Conservation (phyloP, 1,284 basidiomycete species). For the Peniophora sp. region DNA sequence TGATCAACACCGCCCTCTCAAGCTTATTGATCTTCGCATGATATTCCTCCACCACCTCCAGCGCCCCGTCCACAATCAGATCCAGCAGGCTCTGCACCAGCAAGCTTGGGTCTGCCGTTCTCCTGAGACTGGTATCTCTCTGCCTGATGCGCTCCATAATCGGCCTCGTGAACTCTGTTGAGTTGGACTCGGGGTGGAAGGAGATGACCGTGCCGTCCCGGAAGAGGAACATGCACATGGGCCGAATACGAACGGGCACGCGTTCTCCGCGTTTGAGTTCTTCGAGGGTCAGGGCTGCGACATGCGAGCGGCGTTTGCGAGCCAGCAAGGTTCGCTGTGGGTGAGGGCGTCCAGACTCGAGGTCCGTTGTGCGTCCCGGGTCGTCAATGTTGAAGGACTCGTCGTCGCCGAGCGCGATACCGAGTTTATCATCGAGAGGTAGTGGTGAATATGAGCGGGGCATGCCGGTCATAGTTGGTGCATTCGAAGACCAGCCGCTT, state of each 20-base stretch:
- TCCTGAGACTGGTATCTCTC: constrained; percentile 49
- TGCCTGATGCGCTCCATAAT: constrained; percentile 47
- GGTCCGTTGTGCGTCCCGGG: constrained; percentile 9
- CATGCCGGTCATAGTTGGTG: constrained; percentile 21
- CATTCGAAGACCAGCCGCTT: constrained; percentile 3
- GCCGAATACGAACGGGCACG: constrained; percentile 48
- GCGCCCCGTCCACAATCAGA: constrained; percentile 56
- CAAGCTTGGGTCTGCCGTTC: constrained; percentile 52
- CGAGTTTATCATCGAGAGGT: constrained; percentile 16
- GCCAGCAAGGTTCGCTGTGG: constrained; percentile 1
- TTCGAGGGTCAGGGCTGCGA: constrained; percentile 29
- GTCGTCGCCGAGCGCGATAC: constrained; percentile 14
- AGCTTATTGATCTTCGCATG: constrained; percentile 53
- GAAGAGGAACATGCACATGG: constrained; percentile 59
- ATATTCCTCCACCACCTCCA: constrained; percentile 63
- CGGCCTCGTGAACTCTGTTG: constrained; percentile 42
- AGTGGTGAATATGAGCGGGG: constrained; percentile 36
- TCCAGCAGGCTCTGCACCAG: constrained; percentile 58
- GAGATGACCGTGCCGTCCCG: constrained; percentile 61
- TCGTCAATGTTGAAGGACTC: constrained; percentile 10
- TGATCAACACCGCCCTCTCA: constrained; percentile 50
- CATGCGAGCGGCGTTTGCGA: constrained; percentile 19
- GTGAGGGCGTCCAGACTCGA: constrained; percentile 3
- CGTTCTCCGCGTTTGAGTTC: constrained; percentile 51
- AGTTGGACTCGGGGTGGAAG: constrained; percentile 37